Conservation (phyloP, 1,139 yeast genomes). For the Pichia sp. region DNA sequence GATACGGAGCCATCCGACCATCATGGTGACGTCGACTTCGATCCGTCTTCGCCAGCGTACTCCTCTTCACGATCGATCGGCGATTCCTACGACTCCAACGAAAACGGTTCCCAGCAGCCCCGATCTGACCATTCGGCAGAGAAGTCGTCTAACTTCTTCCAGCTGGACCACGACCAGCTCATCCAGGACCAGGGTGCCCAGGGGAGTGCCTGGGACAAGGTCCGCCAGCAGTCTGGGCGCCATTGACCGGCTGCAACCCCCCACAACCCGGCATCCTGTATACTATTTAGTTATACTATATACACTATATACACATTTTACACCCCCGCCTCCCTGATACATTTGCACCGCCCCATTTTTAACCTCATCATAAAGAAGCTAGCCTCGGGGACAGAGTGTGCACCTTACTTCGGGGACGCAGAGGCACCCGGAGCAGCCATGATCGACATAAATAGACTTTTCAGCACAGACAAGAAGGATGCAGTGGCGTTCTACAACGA, state of each 20-base stretch:
- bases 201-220: conserved; percentile 19
- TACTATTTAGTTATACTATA: background rate
- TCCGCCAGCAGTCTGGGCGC: conserved; percentile 10
- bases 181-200: conserved; percentile 7
- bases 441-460: conserved; percentile 14
- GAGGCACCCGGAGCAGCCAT: background rate
- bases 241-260: background rate
- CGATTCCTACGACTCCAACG: conserved; percentile 14
- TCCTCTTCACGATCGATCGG: conserved; percentile 9
- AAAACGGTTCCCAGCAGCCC: background rate
- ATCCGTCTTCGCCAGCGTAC: no score
- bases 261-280: no score
- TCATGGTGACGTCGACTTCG: no score
- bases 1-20: no score
- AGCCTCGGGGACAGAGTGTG: background rate
- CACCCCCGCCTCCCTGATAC: background rate
- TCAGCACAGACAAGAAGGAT: conserved; percentile 18
- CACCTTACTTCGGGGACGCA: no score
- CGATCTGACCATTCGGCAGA: background rate
- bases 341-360: conserved; percentile 1
- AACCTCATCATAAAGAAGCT: background rate
- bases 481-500: conserved; percentile 24
- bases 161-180: conserved; percentile 5
- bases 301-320: no score
- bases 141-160: background rate